Base-by-base conservation (phyloP, 73 alveolate genomes). In the Uronychia setigera region DNA sequence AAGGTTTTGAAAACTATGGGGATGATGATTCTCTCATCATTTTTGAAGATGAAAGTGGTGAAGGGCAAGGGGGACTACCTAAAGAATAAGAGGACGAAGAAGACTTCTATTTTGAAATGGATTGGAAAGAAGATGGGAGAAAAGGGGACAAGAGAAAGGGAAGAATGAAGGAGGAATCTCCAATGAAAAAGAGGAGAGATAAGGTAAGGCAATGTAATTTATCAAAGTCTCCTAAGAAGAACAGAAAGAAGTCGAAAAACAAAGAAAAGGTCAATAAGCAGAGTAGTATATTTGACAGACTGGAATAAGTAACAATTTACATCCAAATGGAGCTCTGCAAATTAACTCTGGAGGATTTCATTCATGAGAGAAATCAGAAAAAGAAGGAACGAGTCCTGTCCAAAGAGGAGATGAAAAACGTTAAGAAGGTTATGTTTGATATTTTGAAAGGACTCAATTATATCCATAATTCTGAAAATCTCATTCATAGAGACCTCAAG, bases 401-500 rank as follows among this genome's bases (percentile, higher is more conserved):
- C 19, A 46, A 46, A 19, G 67, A 46, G 67, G 67, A 46, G 67
- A 46, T 46, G 67, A 46, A 58, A 1, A 28, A 85, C 77, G 67
- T 76, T 1, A 77, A 91, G 84, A 85, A 80, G 35, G 84, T 59
- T 67, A 80, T 90, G 33, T 28, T 88, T 80, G 78, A 94, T 67
- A 76, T 95, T 19, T 74, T 95, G 29, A 93, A 91, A 83, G 99
- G 99, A 26, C 75, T 95, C 31, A 82, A 87, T 33, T 95, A 82
- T 85, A 85, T 93, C 79, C 99, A 94, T 83, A 81, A 84, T 29
- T 30, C 29, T 0, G 76, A 92, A 60, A 79, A 85, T 29, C 83
- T 94, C 0, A 94, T 95, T 60, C 99, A 95, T 79, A 80, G 99
- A 92, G 99, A 96, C 88, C 76, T 96, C 80, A 96, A 94, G 75